Evolutionary conservation across 2,329 filamentous ascomycete species (phyloP), one percentile per base, ranked within the genome.

Genomic region (Pseudocercospora vitis): DNA sequence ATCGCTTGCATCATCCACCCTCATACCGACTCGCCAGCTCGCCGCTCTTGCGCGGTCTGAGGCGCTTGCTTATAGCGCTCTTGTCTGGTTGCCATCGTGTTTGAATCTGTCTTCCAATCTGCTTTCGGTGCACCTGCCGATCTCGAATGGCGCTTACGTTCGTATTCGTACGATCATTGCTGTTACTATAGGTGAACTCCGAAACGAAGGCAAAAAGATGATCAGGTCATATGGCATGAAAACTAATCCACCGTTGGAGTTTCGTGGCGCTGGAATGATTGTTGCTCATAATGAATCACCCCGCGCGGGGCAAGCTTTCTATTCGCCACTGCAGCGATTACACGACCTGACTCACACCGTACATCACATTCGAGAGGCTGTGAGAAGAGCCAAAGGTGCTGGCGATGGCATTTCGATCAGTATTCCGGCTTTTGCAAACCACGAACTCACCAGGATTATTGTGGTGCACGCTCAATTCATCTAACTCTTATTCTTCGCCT

Each of bases 21-120:
- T 28, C 81, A 56, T 81, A 92, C 89, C 57, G 88, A 84, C 76
- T 96, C 91, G 63, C 91, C 91, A 75, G 89, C 90, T 63, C 89
- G 86, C 72, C 88, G 83, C 73, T 96, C 91, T 67, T 89, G 85
- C 33, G 83, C 80, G 54, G 85, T 81, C 67, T 85, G 81, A 46
- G 65, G 65, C 48, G 63, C 61, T 40, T 69, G 63, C 58, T 70
- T 68, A 58, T 68, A 71, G 21, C 69, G 62, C 33, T 71, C 68
- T 35, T 63, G 60, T 59, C 67, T 55, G 5, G 65, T 66, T 14
- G 66, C 56, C 68, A 71, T 72, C 19, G 21, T 63, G n/a, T 21
- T 39, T 49, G 7, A 31, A 26, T 46, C 48, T 48, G 40, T 48
- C 28, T 31, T n/a, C 14, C 31, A 18, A 26, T 21, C 24, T 26